Conservation (phyloP, 2,329 filamentous ascomycete genomes). For the Colletotrichum scovillei region DNA sequence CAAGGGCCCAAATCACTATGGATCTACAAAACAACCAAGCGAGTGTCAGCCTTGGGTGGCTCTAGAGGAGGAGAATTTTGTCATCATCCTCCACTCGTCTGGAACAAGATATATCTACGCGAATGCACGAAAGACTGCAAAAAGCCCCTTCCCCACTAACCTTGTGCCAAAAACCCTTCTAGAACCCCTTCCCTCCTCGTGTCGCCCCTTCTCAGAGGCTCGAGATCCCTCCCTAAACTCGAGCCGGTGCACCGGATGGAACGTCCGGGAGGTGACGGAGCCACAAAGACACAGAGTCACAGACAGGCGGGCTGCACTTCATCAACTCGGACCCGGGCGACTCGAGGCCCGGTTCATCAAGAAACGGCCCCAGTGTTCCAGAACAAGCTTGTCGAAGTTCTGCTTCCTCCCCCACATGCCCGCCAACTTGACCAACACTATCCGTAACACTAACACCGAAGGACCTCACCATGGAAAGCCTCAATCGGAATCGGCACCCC, state of each 20-base stretch:
- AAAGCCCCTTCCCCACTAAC: constrained; percentile 19
- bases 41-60: constrained; percentile 10
- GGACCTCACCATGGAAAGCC: neutral
- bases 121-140: constrained; percentile 15
- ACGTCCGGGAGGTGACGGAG: neutral
- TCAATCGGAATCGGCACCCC: constrained; percentile 1
- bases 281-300: neutral
- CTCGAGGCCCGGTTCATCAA: neutral
- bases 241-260: constrained; percentile 15
- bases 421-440: neutral
- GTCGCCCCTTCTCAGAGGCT: constrained; percentile 14
- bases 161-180: constrained; percentile 15
- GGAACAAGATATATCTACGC: constrained; percentile 21
- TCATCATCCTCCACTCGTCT: constrained; percentile 25
- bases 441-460: neutral
- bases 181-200: constrained; percentile 21
- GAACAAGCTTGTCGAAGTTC: constrained; percentile 15
- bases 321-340: neutral
- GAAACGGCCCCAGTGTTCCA: constrained; percentile 25
- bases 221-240: neutral
- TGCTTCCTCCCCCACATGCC: neutral
- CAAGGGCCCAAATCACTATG: neutral
- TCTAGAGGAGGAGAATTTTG: neutral
- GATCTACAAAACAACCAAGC: constrained; percentile 4
- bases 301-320: neutral